Evolutionary conservation across 2,329 filamentous ascomycete species (phyloP), one percentile per base, ranked within the genome.

Genomic region (Celoporthe dispersa): DNA sequence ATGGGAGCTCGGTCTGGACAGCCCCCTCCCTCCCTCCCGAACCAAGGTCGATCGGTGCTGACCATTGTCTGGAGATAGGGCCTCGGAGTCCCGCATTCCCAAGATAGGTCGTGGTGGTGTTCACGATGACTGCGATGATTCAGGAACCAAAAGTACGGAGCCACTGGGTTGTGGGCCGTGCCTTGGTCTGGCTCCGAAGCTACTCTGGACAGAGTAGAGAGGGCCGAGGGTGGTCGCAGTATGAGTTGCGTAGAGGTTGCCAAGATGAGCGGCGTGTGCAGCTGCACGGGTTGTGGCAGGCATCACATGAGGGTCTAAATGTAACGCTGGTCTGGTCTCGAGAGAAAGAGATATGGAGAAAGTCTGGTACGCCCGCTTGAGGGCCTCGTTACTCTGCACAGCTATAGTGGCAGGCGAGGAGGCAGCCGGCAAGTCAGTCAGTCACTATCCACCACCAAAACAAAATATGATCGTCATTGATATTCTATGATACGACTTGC

Each of bases 181-280:
- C 57, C 57, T 60, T 60, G 57, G 11, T 37, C 33, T 60, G 57
- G 33, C 31, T 22, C 57, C 31, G 57, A 7, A 35, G 57, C 57
- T 60, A 60, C 57, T 60, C 57, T 60, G 31, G 31, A 60, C 57
- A 60, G 19, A 60, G 57, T 60, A 60, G 57, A 60, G 22, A 37
- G 16, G 55, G 33, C 57, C 57, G 57, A 60, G 57, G 57, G 57
- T 60, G 57, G 57, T 37, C 57, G 57, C 33, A 60, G 57, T n/a
- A 37, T 25, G 6, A n/a, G 57, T 8, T 60, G 53, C 16, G 53
- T 14, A 57, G 28, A 57, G 53, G 53, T 14, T 57, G 57, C 57
- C 57, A 60, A 37, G 57, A 22, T n/a, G 19, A 7, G 57, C 57
- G 33, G 57, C 57, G 57, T n/a, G 22, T 60, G 57, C 33, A 60